phyloP scores from a whole-genome alignment of 2,329 filamentous ascomycete genomes.

The Ilyonectria sp. region DNA sequence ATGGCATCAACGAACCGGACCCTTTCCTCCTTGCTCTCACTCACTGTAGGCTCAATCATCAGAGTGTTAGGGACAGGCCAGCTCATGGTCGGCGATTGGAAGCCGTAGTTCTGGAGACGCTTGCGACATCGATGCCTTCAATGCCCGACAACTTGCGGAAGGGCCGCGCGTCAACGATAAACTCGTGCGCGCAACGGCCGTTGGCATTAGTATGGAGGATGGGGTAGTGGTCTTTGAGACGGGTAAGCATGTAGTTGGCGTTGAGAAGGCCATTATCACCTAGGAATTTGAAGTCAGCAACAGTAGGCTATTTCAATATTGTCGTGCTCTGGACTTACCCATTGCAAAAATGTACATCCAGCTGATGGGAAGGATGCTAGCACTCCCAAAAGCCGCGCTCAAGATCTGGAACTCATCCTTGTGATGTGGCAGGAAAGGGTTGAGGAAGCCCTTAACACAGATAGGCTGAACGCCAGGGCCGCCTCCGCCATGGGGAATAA shows the following conservation, averaged over 20 bases:
- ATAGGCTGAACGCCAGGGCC: conserved; percentile 85
- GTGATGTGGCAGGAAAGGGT: not conserved
- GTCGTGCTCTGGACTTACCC: not conserved
- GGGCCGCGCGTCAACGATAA: conserved; percentile 90
- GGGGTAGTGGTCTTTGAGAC: conserved; percentile 86
- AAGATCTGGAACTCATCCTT: not conserved
- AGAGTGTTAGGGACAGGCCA: conserved; percentile 96
- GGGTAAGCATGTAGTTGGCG: conserved; percentile 95
- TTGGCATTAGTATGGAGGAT: conserved; percentile 95
- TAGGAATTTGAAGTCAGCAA: not conserved
- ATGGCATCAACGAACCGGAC: conserved; percentile 94
- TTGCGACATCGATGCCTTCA: conserved; percentile 96
- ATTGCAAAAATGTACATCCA: not conserved
- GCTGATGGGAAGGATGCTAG: not conserved
- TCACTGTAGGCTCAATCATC: conserved; percentile 98
- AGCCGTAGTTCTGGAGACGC: conserved; percentile 96
- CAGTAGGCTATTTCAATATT: not conserved
- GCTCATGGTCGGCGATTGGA: conserved; percentile 97
- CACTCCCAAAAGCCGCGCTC: not conserved
- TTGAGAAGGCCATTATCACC: conserved; percentile 80
- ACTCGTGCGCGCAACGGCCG: conserved; percentile 94
- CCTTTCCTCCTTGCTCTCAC: conserved; percentile 91
- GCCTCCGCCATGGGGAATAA: conserved; percentile 95
- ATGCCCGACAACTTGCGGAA: conserved; percentile 88
- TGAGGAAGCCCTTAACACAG: not conserved